Percentiles rank a stretch among this genome's conserved stretches.
phyloP scores from a whole-genome alignment of 257 asterid species.

The Jasminum sambac region DNA sequence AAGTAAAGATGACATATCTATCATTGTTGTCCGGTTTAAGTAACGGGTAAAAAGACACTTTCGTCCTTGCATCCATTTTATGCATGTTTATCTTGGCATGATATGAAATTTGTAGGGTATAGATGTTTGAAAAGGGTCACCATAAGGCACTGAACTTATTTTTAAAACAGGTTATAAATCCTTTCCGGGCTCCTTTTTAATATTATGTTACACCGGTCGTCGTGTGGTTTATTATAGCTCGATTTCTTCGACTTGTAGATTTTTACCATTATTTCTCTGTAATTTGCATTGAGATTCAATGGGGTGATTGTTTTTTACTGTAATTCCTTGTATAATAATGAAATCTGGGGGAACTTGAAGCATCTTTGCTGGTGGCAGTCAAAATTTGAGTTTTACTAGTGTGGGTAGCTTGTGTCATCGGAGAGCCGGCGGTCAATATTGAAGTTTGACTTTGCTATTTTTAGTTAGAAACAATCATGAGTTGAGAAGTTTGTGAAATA shows the following conservation, averaged over 20 bases:
- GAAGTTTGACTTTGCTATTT: too few relatives aligned
- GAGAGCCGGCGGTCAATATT: too few relatives aligned
- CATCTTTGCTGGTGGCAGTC: slow-evolving; percentile 19
- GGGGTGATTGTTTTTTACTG: slow-evolving; percentile 28
- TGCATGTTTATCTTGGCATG: slow-evolving; percentile 35
- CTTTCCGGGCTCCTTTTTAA: slow-evolving; percentile 25
- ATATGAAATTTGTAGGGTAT: slow-evolving; percentile 21
- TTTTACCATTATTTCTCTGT: slow-evolving; percentile 38
- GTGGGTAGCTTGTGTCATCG: too few relatives aligned
- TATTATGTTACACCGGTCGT: slow-evolving; percentile 25
- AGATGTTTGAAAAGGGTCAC: slow-evolving; percentile 22
- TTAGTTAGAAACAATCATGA: too few relatives aligned
- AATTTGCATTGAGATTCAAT: slow-evolving; percentile 19
- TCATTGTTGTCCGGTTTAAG: slow-evolving; percentile 78
- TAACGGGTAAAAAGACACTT: slow-evolving; percentile 31
- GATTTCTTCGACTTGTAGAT: slow-evolving; percentile 49
- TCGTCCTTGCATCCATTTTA: slow-evolving; percentile 23
- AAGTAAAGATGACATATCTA: slow-evolving; percentile 88
- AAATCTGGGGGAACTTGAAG: slow-evolving; percentile 23
- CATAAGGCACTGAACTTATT: slow-evolving; percentile 12
- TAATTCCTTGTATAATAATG: slow-evolving; percentile 30
- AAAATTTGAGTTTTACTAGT: too few relatives aligned
- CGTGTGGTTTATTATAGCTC: slow-evolving; percentile 42
- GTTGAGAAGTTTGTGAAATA: too few relatives aligned
- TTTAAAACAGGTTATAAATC: slow-evolving; percentile 16